Percentiles rank a stretch among this genome's conserved stretches.
Evolutionary conservation across 169 alveolate genomes (phyloP).

Genomic region (Blepharisma undulans): DNA sequence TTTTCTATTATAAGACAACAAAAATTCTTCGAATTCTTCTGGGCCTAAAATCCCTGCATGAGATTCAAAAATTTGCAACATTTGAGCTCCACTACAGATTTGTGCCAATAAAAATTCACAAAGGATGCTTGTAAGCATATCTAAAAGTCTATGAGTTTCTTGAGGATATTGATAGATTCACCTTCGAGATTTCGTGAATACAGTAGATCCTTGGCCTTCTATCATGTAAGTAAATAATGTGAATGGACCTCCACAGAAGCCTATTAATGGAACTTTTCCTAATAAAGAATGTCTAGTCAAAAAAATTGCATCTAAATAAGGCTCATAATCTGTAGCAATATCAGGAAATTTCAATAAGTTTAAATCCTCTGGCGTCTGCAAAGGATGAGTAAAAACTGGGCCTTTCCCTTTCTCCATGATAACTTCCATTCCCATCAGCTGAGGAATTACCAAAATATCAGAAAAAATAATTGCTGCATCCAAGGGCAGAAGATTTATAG

Average conservation of each 20-base stretch:
- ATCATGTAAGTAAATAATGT: conserved; percentile 80
- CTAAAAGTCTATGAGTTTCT: conserved; percentile 61
- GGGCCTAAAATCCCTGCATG: conserved; percentile 55
- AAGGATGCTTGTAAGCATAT: conserved; percentile 57
- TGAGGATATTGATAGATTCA: conserved; percentile 64
- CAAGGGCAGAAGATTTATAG: conserved; percentile 69
- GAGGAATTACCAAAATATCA: conserved; percentile 84
- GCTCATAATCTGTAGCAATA: conserved; percentile 18
- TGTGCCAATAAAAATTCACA: conserved; percentile 69
- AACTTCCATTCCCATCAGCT: conserved; percentile 76
- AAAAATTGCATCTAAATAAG: neutral
- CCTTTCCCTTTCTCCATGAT: conserved; percentile 65
- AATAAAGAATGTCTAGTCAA: conserved; percentile 38
- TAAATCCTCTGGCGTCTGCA: conserved; percentile 66
- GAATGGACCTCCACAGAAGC: conserved; percentile 87
- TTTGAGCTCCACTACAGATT: conserved; percentile 79
- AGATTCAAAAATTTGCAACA: conserved; percentile 75
- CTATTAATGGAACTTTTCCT: conserved; percentile 83
- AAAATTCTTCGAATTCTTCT: conserved; percentile 51
- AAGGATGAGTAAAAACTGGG: conserved; percentile 62
- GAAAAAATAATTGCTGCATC: conserved; percentile 83
- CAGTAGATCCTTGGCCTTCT: conserved; percentile 71
- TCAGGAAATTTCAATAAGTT: conserved; percentile 29
- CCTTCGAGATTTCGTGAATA: conserved; percentile 60
- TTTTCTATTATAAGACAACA: conserved; percentile 42